Evolutionary conservation across 148 eudicot genomes (phyloP).

Genomic region (Vaccinium corymbosum): DNA sequence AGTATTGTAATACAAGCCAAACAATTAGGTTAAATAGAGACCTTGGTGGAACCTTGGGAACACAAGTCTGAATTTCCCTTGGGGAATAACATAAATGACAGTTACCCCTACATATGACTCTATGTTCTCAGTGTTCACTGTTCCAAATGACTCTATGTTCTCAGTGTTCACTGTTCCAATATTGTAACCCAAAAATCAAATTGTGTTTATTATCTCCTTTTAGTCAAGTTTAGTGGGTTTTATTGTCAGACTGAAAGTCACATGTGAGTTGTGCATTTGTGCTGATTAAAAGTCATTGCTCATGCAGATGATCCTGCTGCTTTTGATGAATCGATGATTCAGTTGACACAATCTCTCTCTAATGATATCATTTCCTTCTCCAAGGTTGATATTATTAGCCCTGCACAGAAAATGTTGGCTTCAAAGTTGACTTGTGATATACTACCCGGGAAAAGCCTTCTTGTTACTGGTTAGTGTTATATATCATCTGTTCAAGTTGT

Average conservation of each 20-base stretch:
- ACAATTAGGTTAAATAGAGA: not conserved
- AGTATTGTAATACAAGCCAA: not conserved
- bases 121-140: not conserved
- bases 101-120: not conserved
- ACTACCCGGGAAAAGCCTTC: conserved; percentile 73
- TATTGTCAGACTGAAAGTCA: not conserved
- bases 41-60: not conserved
- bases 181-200: not conserved
- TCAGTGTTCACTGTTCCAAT: not conserved
- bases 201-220: not conserved
- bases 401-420: conserved; percentile 74
- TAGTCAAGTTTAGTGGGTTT: not conserved
- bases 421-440: conserved; percentile 70
- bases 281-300: conserved; percentile 26
- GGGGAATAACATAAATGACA: not conserved
- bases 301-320: conserved; percentile 45
- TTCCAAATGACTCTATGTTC: not conserved
- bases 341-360: conserved; percentile 29
- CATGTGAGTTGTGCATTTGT: conserved; percentile 11
- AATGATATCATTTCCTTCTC: conserved; percentile 62
- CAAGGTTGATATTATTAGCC: conserved; percentile 85
- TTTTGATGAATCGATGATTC: conserved; percentile 28
- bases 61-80: not conserved
- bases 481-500: not conserved
- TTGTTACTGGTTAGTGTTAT: conserved; percentile 77